These are phyloP conservation scores for Gryganskiella cystojenkinii DNA, from an alignment of 192 early-diverging fungal genomes.

Conservation along the genomic window DNA sequence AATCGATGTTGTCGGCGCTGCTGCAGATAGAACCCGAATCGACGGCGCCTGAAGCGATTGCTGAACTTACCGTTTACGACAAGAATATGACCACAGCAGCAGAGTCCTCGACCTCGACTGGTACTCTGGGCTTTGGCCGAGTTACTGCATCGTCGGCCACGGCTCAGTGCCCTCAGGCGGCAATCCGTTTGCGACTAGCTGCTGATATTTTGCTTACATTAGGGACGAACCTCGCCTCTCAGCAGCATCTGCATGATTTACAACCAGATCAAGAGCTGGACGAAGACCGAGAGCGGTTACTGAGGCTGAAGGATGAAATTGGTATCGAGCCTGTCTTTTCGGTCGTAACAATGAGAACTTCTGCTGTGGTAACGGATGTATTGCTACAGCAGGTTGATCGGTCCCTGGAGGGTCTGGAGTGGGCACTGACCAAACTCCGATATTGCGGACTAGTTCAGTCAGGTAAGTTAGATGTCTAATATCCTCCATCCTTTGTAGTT, in stretches of 20 bases:
- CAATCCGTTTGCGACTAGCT: slow-evolving; percentile 33
- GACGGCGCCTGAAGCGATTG: slow-evolving; percentile 12
- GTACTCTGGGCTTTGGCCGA: slow-evolving; percentile 27
- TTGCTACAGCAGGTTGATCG: slow-evolving; percentile 57
- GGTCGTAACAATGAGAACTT: slow-evolving; percentile 59
- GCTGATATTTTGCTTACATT: slow-evolving; percentile 35
- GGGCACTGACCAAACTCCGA: slow-evolving; percentile 58
- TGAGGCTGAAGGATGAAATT: slow-evolving; percentile 19
- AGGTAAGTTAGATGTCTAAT: slow-evolving; percentile 16
- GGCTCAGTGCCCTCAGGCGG: slow-evolving; percentile 32
- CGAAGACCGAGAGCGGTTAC: slow-evolving; percentile 13
- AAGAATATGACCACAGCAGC: neutral
- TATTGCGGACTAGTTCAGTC: slow-evolving; percentile 25
- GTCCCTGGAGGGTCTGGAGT: slow-evolving; percentile 59
- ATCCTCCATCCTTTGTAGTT: neutral
- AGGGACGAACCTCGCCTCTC: slow-evolving; percentile 24
- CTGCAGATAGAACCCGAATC: slow-evolving; percentile 51
- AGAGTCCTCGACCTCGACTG: neutral
- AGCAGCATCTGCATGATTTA: slow-evolving; percentile 37
- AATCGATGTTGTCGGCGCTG: slow-evolving; percentile 51
- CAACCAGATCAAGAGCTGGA: slow-evolving; percentile 41
- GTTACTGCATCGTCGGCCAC: slow-evolving; percentile 19
- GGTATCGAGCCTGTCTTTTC: slow-evolving; percentile 28
- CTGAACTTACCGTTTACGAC: neutral
- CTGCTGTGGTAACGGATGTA: slow-evolving; percentile 30